Evolutionary conservation across 148 eudicot species (phyloP).

Genomic region (Arctostaphylos glauca): DNA sequence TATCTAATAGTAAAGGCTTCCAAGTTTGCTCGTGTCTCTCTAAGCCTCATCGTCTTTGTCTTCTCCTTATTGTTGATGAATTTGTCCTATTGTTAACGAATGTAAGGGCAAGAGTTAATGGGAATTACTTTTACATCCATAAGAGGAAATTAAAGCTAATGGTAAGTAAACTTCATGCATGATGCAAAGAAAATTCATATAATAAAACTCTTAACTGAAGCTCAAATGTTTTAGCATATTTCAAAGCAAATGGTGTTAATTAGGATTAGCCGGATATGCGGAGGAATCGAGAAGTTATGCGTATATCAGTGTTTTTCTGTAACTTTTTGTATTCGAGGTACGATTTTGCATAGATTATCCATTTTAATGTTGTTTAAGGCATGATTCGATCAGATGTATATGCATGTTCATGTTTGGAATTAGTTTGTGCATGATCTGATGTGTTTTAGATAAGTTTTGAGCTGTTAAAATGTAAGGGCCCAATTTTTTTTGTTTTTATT

Average conservation of each 20-base stretch:
- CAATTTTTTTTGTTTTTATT: no score
- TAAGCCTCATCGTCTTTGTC: conserved; percentile 71
- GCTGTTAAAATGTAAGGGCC: no score
- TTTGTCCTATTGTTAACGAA: conserved; percentile 36
- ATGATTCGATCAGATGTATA: no score
- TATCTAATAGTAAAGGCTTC: conserved; percentile 56
- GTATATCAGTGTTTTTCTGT: no score
- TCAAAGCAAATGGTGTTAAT: not conserved
- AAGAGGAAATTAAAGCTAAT: not conserved
- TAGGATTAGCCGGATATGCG: no score
- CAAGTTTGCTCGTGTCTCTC: conserved; percentile 52
- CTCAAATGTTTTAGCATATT: not conserved
- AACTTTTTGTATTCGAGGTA: no score
- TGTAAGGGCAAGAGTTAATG: not conserved
- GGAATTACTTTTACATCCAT: not conserved
- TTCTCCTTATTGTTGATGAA: conserved; percentile 38
- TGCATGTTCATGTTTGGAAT: no score
- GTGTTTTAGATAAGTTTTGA: no score
- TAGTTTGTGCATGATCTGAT: no score
- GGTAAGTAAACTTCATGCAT: not conserved
- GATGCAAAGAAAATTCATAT: not conserved
- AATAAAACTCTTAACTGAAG: not conserved
- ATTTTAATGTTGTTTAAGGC: no score
- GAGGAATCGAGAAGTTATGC: no score
- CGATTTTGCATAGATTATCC: no score